Percentiles rank a stretch among this genome's conserved stretches.
Evolutionary conservation across 2,329 filamentous ascomycete species (phyloP).

Genomic region (Neonectria ditissima): DNA sequence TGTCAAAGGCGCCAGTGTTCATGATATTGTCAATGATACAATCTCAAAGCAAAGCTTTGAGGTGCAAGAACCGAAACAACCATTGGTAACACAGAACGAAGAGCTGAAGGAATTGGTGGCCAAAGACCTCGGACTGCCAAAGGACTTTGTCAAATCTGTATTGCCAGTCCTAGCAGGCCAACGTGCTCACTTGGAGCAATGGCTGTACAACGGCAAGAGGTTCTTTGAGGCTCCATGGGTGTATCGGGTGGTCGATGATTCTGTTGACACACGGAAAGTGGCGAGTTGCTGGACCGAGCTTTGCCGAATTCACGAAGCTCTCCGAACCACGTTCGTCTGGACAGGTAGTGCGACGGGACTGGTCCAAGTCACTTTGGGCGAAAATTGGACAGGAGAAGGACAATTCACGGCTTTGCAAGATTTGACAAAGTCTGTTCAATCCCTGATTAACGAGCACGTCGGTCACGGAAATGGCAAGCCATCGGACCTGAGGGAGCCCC

Average conservation of each 20-base stretch:
- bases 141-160: conserved; percentile 29
- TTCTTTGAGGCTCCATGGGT: conserved; percentile 45
- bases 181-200: conserved; percentile 35
- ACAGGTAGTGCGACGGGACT: background rate
- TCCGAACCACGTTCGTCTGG: background rate
- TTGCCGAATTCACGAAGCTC: background rate
- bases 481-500: conserved; percentile 32
- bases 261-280: conserved; percentile 22
- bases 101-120: background rate
- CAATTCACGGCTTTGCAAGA: background rate
- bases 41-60: background rate
- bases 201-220: conserved; percentile 40
- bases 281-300: background rate
- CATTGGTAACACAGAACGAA: background rate
- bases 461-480: conserved; percentile 23
- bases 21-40: background rate
- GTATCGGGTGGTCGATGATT: conserved; percentile 33
- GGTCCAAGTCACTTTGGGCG: background rate
- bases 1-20: background rate
- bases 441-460: conserved; percentile 27
- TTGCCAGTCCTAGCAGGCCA: conserved; percentile 36
- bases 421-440: background rate
- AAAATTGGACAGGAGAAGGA: background rate
- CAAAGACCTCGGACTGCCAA: conserved; percentile 2
- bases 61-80: background rate